Conservation (phyloP, 768 basidiomycete species). For the Pleurotus ostreatus region DNA sequence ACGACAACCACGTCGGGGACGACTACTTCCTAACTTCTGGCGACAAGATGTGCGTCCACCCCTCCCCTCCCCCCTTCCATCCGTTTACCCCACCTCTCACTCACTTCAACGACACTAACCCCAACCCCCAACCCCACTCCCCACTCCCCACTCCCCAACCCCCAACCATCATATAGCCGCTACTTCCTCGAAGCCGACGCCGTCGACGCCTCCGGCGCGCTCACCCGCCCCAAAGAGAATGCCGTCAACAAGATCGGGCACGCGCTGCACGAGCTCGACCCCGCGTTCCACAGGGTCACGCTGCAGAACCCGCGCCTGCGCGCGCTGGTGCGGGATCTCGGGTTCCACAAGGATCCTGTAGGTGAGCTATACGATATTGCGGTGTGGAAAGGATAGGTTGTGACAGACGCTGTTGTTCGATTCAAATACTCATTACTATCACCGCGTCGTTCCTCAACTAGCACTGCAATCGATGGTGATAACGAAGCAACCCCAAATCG, state of each 20-base stretch:
- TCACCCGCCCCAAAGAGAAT: conserved; percentile 66
- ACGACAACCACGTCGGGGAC: conserved; percentile 79
- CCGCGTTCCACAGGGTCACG: conserved; percentile 73
- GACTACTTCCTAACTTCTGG: conserved; percentile 90
- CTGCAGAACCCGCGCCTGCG: conserved; percentile 73
- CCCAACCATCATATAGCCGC: conserved; percentile 32
- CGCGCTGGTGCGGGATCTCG: conserved; percentile 69
- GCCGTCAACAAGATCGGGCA: conserved; percentile 96
- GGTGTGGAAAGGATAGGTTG: too few species aligned
- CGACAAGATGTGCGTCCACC: conserved; percentile 68
- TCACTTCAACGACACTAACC: too few species aligned
- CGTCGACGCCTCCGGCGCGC: conserved; percentile 60
- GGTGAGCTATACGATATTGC: too few species aligned
- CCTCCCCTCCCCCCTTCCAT: background rate
- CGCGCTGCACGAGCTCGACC: conserved; percentile 83
- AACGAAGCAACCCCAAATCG: conserved; percentile 90
- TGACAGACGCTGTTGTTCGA: too few species aligned
- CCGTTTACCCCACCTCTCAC: too few species aligned
- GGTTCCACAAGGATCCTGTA: conserved; percentile 81
- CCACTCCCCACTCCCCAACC: too few species aligned
- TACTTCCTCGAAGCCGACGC: conserved; percentile 94
- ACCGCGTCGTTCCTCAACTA: conserved; percentile 16
- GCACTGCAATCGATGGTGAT: conserved; percentile 95
- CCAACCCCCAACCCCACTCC: too few species aligned
- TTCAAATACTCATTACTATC: too few species aligned